phyloP scores from a whole-genome alignment of 1,139 yeast species.

The Geotrichum klebahnii region DNA sequence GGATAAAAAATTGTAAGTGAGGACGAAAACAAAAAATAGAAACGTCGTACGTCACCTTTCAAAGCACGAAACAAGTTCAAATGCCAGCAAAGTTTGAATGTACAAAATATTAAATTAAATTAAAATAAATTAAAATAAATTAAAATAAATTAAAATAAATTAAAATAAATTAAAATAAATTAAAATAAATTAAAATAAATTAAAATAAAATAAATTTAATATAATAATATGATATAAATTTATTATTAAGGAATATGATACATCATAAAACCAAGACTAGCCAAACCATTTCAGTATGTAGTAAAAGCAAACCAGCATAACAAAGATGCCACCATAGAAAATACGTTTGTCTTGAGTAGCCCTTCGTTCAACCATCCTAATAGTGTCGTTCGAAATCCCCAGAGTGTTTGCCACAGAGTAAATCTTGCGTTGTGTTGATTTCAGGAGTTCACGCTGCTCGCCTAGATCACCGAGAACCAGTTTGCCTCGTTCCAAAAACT shows the following conservation, averaged over 20 bases:
- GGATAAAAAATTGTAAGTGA: no score
- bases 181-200: no score
- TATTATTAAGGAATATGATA: no score
- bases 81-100: no score
- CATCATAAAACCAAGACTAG: no score
- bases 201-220: conserved; percentile 5
- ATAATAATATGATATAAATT: neutral
- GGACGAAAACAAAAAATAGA: no score
- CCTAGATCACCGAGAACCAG: conserved; percentile 80
- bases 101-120: no score
- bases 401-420: conserved; percentile 69
- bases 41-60: neutral
- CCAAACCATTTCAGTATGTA: conserved; percentile 64
- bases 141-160: no score
- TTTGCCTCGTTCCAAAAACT: conserved; percentile 84
- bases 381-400: conserved; percentile 85
- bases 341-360: conserved; percentile 88
- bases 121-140: no score
- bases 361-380: conserved; percentile 71
- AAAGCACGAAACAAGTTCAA: no score
- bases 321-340: conserved; percentile 69
- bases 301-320: conserved; percentile 66
- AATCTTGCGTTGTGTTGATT: conserved; percentile 60
- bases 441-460: conserved; percentile 73
- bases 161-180: no score